Evolutionary conservation across 2,329 filamentous ascomycete genomes (phyloP), one percentile per base, ranked within the genome.

Genomic region (Rutstroemia sp.): DNA sequence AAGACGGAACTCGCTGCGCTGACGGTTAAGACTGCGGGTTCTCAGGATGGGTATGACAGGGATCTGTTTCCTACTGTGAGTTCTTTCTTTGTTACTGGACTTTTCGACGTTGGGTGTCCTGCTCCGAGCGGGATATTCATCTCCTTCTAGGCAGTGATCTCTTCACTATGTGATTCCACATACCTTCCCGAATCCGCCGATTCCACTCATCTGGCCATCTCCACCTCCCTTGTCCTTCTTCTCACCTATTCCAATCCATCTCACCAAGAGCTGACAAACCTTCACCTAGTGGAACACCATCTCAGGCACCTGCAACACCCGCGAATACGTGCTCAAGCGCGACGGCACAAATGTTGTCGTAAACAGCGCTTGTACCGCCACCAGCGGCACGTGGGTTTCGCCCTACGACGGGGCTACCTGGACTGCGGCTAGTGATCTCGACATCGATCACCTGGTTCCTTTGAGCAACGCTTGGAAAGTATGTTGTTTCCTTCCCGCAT

Each of bases 361-460:
- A 38, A 76, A 79, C 69, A 74, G 71, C 12, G 75, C 78, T 37
- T 95, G 89, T 70, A 72, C 77, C 1, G 71, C 86, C 0, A 84
- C 78, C 0, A 82, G 80, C 3, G 89, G 89, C 4, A 76, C 74
- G 1, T 94, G 89, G 89, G 71, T 69, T 42, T 85, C 81, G 38
- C 86, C 87, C 0, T 94, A 88, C 68, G 89, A 92, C 65, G 88
- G 87, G 16, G 84, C 74, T 0, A 82, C 76, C 1, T 90, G 86
- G 85, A 86, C 81, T 0, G 73, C 75, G 0, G 80, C 87, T 1
- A 79, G 76, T 17, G 86, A 92, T 63, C 70, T 94, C 1, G 88
- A 92, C 63, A 92, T 94, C 58, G 89, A 94, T 69, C 89, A 94
- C 69, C 78, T 94, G 72, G 87, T 95, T 2, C 88, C 89, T 0